Conservation (phyloP, 1,139 yeast genomes). For the Yamadazyma triangularis region DNA sequence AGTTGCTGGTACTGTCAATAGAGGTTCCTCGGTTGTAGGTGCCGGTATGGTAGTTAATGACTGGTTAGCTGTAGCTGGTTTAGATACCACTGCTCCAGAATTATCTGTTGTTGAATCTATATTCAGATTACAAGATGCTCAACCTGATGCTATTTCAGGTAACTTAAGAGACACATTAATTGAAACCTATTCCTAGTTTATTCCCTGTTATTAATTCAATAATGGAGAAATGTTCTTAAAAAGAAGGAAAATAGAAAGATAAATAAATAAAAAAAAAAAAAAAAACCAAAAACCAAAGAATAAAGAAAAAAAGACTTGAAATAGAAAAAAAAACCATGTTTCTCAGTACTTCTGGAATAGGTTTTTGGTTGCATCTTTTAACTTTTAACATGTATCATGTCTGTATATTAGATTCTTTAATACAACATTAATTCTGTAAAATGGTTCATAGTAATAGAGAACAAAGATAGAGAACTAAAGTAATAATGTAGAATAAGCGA, state of each 20-base stretch:
- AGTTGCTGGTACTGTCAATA: constrained; percentile 97
- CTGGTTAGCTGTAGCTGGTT: constrained; percentile 95
- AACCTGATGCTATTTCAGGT: constrained; percentile 79
- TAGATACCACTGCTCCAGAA: constrained; percentile 98
- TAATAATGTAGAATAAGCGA: no score
- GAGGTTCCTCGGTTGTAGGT: constrained; percentile 97
- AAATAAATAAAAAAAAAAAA: no score
- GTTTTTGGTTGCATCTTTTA: no score
- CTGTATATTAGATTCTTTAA: constrained; percentile 3
- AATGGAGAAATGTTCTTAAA: no score
- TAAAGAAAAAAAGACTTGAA: neutral
- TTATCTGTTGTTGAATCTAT: constrained; percentile 94
- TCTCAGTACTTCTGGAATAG: no score
- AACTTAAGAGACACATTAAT: constrained; percentile 86
- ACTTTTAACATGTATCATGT: no score
- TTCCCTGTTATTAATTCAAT: no score
- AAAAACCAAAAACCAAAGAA: neutral
- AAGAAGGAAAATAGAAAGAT: neutral
- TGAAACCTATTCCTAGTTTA: constrained; percentile 61
- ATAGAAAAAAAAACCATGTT: no score
- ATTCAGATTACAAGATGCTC: constrained; percentile 86
- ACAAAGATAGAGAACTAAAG: no score
- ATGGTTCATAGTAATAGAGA: no score
- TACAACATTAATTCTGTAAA: constrained; percentile 1
- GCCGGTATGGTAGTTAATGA: constrained; percentile 99